Percentiles rank a stretch among this genome's conserved stretches.
Evolutionary conservation across 192 early-diverging fungal species (phyloP).

Genomic region (Coemansia sp.): DNA sequence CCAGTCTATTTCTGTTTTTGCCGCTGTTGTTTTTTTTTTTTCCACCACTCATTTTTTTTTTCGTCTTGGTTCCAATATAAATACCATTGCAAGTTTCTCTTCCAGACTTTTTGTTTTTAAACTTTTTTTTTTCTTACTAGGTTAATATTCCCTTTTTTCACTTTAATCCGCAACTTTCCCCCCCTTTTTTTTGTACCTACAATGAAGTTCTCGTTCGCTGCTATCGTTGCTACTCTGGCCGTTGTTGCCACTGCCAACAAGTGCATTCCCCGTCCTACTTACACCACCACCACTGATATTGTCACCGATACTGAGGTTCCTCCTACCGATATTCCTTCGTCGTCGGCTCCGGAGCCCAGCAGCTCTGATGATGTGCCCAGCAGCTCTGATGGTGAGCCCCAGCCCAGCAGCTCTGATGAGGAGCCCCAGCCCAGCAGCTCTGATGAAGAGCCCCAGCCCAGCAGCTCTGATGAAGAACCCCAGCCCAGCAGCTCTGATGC

Average conservation of each 20-base stretch:
- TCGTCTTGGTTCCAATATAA: not conserved
- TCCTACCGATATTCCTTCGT: too few relatives aligned
- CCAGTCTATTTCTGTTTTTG: constrained; percentile 1
- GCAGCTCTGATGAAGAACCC: not conserved
- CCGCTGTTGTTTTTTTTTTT: constrained; percentile 4
- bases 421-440: not conserved
- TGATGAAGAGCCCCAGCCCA: not conserved
- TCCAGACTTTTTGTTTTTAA: constrained; percentile 12
- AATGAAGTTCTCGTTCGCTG: constrained; percentile 32
- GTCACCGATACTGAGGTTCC: not conserved
- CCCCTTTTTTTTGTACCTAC: not conserved
- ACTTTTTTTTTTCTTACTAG: constrained; percentile 1
- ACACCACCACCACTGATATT: constrained; percentile 3
- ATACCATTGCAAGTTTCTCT: constrained; percentile 1
- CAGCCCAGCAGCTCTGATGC: constrained; percentile 1
- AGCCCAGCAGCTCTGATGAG: not conserved
- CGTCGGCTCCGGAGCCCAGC: constrained; percentile 13
- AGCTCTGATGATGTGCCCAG: constrained; percentile 1
- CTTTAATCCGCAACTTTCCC: not conserved
- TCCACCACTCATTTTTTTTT: not conserved
- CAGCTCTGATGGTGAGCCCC: not conserved
- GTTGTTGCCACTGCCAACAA: constrained; percentile 34
- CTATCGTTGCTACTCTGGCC: constrained; percentile 24
- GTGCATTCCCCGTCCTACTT: constrained; percentile 43
- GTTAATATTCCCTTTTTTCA: not conserved